These are phyloP conservation scores for Cornus florida DNA, from an alignment of 148 eudicot genomes.

Conservation along the genomic window DNA sequence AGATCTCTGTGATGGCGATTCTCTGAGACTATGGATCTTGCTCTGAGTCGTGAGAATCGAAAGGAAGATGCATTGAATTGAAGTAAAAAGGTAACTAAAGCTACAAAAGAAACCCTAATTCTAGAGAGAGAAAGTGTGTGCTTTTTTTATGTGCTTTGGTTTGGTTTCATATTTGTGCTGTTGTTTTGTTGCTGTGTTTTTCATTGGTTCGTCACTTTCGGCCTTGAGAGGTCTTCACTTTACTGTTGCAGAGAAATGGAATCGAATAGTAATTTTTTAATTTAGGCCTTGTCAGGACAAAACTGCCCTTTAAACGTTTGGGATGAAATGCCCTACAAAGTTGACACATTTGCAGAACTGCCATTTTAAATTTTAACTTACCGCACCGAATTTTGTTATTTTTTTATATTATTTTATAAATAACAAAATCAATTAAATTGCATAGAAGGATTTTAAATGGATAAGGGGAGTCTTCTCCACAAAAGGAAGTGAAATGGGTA, in stretches of 20 bases:
- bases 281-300: not conserved
- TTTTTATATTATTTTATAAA: too few relatives aligned
- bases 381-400: too few relatives aligned
- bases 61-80: slow-evolving; percentile 10
- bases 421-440: too few relatives aligned
- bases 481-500: too few relatives aligned
- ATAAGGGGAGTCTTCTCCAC: too few relatives aligned
- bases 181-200: slow-evolving; percentile 8
- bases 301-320: not conserved
- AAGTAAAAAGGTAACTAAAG: slow-evolving; percentile 10
- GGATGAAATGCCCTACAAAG: not conserved
- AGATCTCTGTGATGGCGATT: slow-evolving; percentile 16
- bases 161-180: not conserved
- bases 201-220: slow-evolving; percentile 35
- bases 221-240: slow-evolving; percentile 15
- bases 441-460: too few relatives aligned
- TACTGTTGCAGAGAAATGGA: slow-evolving; percentile 7
- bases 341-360: not conserved
- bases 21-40: slow-evolving; percentile 15
- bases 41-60: not conserved
- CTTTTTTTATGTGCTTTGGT: slow-evolving; percentile 8
- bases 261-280: not conserved
- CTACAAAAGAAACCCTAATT: slow-evolving; percentile 18
- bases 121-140: slow-evolving; percentile 14
- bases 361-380: too few relatives aligned